These are phyloP conservation scores for Chaetoscypha palmicola DNA, from an alignment of 2,329 filamentous ascomycete species.

Conservation along the genomic window DNA sequence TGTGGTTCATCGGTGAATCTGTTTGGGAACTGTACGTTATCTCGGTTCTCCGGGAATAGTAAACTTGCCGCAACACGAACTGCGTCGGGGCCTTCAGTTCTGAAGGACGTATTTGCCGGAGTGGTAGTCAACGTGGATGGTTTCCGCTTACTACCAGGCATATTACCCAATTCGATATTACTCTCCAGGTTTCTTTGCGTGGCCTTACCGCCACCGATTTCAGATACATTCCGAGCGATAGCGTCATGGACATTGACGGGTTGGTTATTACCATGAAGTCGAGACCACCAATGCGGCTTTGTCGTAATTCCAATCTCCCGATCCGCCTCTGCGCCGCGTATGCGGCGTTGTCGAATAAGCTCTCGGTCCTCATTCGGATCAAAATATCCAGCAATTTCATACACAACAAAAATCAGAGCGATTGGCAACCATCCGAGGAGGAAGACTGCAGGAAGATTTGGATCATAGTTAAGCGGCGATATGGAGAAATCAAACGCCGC, in stretches of 20 bases:
- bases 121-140: conserved; percentile 22
- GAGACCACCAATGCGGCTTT: conserved; percentile 62
- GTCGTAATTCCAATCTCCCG: conserved; percentile 52
- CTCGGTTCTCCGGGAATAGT: conserved; percentile 12
- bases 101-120: not conserved
- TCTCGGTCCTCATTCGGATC: conserved; percentile 64
- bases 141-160: conserved; percentile 28
- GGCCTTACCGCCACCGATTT: conserved; percentile 31
- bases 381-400: conserved; percentile 49
- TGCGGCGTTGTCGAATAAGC: conserved; percentile 56
- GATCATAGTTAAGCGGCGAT: conserved; percentile 49
- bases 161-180: conserved; percentile 34
- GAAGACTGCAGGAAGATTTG: conserved; percentile 49
- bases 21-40: conserved; percentile 6
- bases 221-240: conserved; percentile 29
- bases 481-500: conserved; percentile 52
- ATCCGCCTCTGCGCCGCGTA: conserved; percentile 49
- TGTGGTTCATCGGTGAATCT: conserved; percentile 15
- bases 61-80: conserved; percentile 13
- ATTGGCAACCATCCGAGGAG: conserved; percentile 55
- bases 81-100: conserved; percentile 43
- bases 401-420: conserved; percentile 49
- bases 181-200: conserved; percentile 27
- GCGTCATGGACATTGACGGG: conserved; percentile 29
- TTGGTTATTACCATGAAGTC: conserved; percentile 26